These are phyloP conservation scores for Brettanomyces bruxellensis DNA, from an alignment of 805 yeast genomes.

Conservation along the genomic window DNA sequence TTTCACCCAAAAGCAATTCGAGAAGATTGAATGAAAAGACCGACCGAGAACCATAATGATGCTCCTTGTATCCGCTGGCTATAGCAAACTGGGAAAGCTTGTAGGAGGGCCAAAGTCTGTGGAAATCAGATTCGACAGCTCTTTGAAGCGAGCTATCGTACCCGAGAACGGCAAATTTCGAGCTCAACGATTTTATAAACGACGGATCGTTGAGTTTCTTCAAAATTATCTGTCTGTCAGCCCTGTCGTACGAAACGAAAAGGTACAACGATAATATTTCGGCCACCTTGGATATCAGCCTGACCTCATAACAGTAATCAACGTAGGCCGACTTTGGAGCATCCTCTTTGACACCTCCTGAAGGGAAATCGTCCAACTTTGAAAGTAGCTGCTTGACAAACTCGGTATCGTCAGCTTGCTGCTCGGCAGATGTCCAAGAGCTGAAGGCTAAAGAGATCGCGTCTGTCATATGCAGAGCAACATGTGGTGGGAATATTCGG, in stretches of 20 bases:
- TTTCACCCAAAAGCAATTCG: constrained; percentile 45
- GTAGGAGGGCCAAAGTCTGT: constrained; percentile 31
- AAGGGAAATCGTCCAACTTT: constrained; percentile 18
- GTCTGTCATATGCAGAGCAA: constrained; percentile 61
- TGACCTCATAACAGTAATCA: constrained; percentile 42
- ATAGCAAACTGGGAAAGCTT: constrained; percentile 43
- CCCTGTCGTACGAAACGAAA: constrained; percentile 43
- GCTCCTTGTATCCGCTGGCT: constrained; percentile 34
- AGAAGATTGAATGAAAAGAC: constrained; percentile 54
- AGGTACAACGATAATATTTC: constrained; percentile 69
- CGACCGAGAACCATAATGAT: constrained; percentile 42
- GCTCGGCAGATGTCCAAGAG: constrained; percentile 63
- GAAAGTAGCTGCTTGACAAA: constrained; percentile 35
- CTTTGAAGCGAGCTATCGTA: constrained; percentile 15
- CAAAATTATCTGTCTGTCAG: constrained; percentile 31
- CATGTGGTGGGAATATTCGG: constrained; percentile 47
- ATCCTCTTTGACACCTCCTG: constrained; percentile 11
- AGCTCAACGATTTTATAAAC: constrained; percentile 29
- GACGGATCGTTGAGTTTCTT: constrained; percentile 11
- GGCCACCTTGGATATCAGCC: constrained; percentile 56
- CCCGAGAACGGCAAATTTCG: constrained; percentile 27
- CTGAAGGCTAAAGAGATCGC: constrained; percentile 68
- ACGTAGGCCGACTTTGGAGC: constrained; percentile 18
- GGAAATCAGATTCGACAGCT: constrained; percentile 36
- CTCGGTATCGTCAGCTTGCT: constrained; percentile 38